A percentile compares a stretch with the other conserved stretches of the same genome.
Evolutionary conservation across 169 alveolate genomes (phyloP).

Genomic region (Eimeria praecox): DNA sequence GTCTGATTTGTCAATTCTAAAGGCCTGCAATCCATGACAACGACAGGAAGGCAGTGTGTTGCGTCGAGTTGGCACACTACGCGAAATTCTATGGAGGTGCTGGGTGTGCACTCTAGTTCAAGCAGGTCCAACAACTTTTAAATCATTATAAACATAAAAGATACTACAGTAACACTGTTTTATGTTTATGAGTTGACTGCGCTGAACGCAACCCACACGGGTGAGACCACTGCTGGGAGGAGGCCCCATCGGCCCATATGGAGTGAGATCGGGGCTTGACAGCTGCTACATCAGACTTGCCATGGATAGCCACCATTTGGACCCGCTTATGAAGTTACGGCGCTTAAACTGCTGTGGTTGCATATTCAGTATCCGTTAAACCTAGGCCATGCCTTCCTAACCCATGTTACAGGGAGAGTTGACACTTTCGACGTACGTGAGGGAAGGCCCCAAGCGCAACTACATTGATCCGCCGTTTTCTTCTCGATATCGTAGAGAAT

Average conservation of each 20-base stretch:
- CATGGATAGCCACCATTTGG: neutral
- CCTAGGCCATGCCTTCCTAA: neutral
- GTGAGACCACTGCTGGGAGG: neutral
- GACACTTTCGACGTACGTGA: neutral
- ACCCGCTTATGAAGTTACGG: neutral
- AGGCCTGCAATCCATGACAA: neutral
- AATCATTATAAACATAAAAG: neutral
- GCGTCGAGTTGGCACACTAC: neutral
- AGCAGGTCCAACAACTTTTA: neutral
- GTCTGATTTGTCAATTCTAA: neutral
- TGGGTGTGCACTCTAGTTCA: neutral
- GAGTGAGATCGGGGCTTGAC: neutral
- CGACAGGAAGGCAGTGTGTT: neutral
- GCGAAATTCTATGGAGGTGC: neutral
- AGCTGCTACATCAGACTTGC: neutral
- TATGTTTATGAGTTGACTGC: neutral
- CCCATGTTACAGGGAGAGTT: neutral
- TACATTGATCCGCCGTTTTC: neutral
- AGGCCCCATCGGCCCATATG: neutral
- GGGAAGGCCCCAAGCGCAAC: neutral
- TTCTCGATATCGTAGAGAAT: neutral
- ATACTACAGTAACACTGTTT: neutral
- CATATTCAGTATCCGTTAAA: neutral
- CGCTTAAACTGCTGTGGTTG: neutral
- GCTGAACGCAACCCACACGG: neutral